These are phyloP conservation scores for Mortierella sp. DNA, from an alignment of 371 early-diverging fungal species.

Conservation along the genomic window DNA sequence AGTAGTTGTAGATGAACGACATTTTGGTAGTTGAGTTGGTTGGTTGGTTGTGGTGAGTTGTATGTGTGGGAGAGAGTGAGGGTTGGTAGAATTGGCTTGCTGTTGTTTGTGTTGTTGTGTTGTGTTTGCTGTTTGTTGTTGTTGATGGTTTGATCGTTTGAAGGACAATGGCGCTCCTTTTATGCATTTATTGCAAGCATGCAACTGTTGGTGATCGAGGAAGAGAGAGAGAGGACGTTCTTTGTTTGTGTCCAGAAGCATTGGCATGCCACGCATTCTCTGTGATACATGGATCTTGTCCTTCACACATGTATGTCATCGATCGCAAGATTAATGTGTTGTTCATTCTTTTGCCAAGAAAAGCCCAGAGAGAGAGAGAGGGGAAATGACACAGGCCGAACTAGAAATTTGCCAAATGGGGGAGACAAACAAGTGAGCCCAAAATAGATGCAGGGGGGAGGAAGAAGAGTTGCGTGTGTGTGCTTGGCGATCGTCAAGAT, in stretches of 20 bases:
- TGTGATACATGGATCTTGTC: too few relatives aligned
- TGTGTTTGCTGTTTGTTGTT: not conserved
- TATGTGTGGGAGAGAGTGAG: not conserved
- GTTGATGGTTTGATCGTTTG: not conserved
- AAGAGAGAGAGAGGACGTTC: not conserved
- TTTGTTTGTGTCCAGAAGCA: not conserved
- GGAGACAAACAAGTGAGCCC: too few relatives aligned
- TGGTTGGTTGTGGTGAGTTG: not conserved
- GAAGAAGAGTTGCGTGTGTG: too few relatives aligned
- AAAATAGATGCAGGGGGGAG: too few relatives aligned
- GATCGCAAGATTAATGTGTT: too few relatives aligned
- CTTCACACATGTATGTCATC: too few relatives aligned
- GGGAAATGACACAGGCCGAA: too few relatives aligned
- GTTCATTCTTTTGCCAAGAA: too few relatives aligned
- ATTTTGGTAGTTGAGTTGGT: not conserved
- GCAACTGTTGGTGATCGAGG: not conserved
- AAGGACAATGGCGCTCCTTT: not conserved
- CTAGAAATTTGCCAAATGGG: too few relatives aligned
- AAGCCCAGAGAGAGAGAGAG: too few relatives aligned
- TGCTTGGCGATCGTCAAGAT: too few relatives aligned
- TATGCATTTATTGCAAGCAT: not conserved
- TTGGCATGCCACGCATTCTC: too few relatives aligned
- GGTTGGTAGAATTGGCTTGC: not conserved
- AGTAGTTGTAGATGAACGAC: slow-evolving; percentile 43
- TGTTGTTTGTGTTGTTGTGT: not conserved